Evolutionary conservation across 108 stramenopile species (phyloP).

Genomic region (Conticribra guillardii): DNA sequence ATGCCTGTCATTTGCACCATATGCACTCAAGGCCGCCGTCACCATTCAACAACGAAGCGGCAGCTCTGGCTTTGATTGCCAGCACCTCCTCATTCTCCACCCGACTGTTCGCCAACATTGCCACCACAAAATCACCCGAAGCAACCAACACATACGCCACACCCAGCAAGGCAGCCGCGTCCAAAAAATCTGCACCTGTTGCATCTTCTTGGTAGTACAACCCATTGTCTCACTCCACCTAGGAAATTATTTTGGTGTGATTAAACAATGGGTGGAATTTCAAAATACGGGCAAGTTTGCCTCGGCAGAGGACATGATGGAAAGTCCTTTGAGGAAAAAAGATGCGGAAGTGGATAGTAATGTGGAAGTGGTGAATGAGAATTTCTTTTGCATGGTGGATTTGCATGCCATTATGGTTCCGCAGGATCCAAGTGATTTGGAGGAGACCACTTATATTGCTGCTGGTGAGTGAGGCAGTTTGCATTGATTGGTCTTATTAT

Average conservation of each 20-base stretch:
- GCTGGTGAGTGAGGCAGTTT: conserved; percentile 63
- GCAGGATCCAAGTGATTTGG: conserved; percentile 88
- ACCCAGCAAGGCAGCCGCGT: neutral
- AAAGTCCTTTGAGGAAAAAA: conserved; percentile 44
- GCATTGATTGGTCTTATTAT: neutral
- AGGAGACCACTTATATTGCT: conserved; percentile 89
- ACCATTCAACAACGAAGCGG: neutral
- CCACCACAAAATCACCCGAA: too few species aligned
- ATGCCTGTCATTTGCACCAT: neutral
- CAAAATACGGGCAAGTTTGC: conserved; percentile 75
- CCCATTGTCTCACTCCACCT: too few species aligned
- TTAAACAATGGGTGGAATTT: too few species aligned
- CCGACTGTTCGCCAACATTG: neutral
- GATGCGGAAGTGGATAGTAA: too few species aligned
- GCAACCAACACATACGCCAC: too few species aligned
- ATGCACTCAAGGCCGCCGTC: too few species aligned
- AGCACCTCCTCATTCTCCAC: neutral
- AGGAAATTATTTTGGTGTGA: too few species aligned
- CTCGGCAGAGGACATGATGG: conserved; percentile 52
- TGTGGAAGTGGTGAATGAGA: conserved; percentile 68
- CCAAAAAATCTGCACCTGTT: neutral
- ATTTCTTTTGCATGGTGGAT: conserved; percentile 98
- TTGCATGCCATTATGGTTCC: conserved; percentile 99
- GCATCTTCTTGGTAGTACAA: neutral
- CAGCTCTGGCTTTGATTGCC: neutral